Base-by-base conservation (phyloP, 176 grass and related monocot genomes). In the Areca catechu region DNA sequence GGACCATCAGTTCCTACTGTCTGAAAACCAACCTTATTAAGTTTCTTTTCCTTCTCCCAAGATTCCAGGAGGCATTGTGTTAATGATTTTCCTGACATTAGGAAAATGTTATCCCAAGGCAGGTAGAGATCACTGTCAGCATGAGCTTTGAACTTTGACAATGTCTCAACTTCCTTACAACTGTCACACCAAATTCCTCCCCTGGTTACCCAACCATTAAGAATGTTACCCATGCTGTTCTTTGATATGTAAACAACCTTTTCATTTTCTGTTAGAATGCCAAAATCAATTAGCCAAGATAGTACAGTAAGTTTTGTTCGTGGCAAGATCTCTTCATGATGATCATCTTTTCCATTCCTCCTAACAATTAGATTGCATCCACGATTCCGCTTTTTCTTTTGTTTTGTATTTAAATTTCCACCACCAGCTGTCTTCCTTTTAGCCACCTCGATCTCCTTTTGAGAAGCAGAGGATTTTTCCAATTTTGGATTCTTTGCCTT, bases 281-380 rank as follows among this genome's bases (percentile, higher is more conserved):
- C 78, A 28, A 68, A 22, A 58, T 89, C 78, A 57, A 89, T 82
- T 74, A 95, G 73, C 82, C 79, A 88, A 16, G 84, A 82, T 37
- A 95, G 70, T 1, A 95, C 19, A 15, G 88, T 92, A 71, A 77
- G 70, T 75, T 71, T 83, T 68, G 64, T 77, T 53, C 47, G 34
- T 67, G 28, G 24, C 9, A 20, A 20, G 22, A 3, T 30, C 27
- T 19, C 18, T 12, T 54, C 53, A 3, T 19, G 49, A 29, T 54
- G 50, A 24, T 28, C 16, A 5, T 53, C 17, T 15, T 67, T 54
- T 6, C 6, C 22, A 18, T 53, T 67, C 24, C 15, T 53, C 22
- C 47, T 53, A 20, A 67, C 50, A 54, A 53, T 29, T 29, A 67
- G 49, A 30, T 16, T 24, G 50, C 48, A 23, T 28, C 24, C 50